Percentiles rank a stretch among this genome's conserved stretches.
These are phyloP conservation scores for Scutellaria galericulata DNA, from an alignment of 257 asterid species.

Conservation along the genomic window DNA sequence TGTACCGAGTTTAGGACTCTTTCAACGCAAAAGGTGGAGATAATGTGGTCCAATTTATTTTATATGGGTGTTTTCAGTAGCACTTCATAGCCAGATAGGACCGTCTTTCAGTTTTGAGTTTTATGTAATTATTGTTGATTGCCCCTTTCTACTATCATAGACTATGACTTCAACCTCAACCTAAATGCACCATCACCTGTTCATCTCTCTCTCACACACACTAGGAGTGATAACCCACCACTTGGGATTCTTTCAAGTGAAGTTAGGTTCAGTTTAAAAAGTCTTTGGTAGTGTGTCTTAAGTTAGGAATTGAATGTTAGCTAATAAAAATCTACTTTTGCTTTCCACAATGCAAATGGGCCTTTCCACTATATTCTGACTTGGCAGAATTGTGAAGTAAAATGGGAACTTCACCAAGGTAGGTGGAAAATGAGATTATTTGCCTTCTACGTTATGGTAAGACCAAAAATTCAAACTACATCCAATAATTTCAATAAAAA, in stretches of 20 bases:
- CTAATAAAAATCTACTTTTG: no score
- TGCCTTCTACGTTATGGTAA: neutral
- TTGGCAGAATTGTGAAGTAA: no score
- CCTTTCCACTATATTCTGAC: neutral
- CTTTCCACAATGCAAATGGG: neutral
- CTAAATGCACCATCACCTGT: no score
- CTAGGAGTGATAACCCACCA: no score
- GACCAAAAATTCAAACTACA: neutral
- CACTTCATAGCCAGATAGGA: neutral
- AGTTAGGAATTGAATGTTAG: no score
- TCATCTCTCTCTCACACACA: no score
- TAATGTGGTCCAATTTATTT: conserved; percentile 38
- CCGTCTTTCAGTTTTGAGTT: conserved; percentile 11
- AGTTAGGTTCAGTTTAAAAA: no score
- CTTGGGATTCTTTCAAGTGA: no score
- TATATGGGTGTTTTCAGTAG: neutral
- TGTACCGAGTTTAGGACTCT: neutral
- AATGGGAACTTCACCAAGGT: no score
- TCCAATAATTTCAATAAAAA: no score
- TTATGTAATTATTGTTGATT: neutral
- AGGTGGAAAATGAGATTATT: neutral
- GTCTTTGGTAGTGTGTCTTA: no score
- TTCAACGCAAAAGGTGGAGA: conserved; percentile 13
- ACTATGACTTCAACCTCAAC: neutral
- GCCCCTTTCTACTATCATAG: neutral